A percentile compares a stretch with the other conserved stretches of the same genome.
These are phyloP conservation scores for Dryas alaskensis DNA, from an alignment of 306 rosid species.

Conservation along the genomic window DNA sequence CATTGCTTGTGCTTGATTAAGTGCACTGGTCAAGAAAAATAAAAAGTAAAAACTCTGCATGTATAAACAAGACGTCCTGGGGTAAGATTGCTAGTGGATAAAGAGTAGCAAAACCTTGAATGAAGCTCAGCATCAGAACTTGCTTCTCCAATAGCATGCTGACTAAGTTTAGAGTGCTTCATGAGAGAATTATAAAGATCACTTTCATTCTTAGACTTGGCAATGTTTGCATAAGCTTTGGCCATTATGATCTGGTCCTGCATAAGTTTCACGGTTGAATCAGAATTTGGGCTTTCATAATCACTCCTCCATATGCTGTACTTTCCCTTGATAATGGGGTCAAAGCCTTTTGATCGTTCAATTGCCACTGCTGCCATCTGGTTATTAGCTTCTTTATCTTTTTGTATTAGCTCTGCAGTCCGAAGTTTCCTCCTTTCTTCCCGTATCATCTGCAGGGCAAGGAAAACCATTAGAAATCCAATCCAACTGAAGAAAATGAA, in stretches of 20 bases:
- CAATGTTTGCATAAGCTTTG: conserved; percentile 76
- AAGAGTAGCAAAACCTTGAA: conserved; percentile 54
- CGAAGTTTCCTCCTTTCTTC: conserved; percentile 74
- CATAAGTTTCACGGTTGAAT: conserved; percentile 89
- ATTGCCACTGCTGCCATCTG: conserved; percentile 65
- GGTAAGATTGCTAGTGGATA: conserved; percentile 25
- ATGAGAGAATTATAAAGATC: conserved; percentile 56
- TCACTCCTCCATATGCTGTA: conserved; percentile 96
- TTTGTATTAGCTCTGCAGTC: conserved; percentile 53
- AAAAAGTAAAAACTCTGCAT: conserved; percentile 30
- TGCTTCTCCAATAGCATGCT: conserved; percentile 78
- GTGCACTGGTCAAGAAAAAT: conserved; percentile 53
- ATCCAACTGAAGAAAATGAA: conserved; percentile 20
- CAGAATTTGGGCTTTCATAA: conserved; percentile 80
- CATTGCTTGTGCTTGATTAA: conserved; percentile 88
- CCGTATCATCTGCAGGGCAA: conserved; percentile 59
- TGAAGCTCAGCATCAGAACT: conserved; percentile 80
- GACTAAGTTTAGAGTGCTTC: conserved; percentile 59
- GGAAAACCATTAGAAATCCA: conserved; percentile 29
- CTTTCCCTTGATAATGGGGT: conserved; percentile 62
- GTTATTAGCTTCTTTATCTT: conserved; percentile 63
- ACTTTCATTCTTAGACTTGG: conserved; percentile 71
- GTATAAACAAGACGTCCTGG: conserved; percentile 25
- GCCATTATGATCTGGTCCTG: conserved; percentile 97
- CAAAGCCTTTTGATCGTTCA: conserved; percentile 60